Evolutionary conservation across 1,284 basidiomycete genomes (phyloP).

Genomic region (Malassezia equina): DNA sequence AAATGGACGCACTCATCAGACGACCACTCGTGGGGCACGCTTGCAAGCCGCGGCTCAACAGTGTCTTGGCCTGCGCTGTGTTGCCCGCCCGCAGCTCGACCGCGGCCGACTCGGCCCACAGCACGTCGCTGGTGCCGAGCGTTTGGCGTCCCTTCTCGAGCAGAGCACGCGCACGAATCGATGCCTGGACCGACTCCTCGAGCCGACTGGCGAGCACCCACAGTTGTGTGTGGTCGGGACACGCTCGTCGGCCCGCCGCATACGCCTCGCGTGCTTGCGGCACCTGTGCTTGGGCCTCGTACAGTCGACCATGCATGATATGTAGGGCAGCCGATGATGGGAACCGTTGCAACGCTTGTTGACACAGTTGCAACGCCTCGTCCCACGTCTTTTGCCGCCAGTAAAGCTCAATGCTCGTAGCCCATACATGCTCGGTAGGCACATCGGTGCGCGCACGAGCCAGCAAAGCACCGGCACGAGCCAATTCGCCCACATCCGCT

Average conservation of each 20-base stretch:
- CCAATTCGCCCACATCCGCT: slow-evolving; percentile 79
- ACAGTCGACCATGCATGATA: slow-evolving; percentile 90
- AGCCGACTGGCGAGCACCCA: slow-evolving; percentile 81
- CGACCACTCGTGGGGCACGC: slow-evolving; percentile 79
- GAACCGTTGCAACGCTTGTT: slow-evolving; percentile 68
- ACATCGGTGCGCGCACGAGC: slow-evolving; percentile 79
- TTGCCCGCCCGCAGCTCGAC: slow-evolving; percentile 79
- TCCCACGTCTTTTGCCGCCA: slow-evolving; percentile 68
- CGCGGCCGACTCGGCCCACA: slow-evolving; percentile 82
- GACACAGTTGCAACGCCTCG: slow-evolving; percentile 65
- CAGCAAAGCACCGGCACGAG: slow-evolving; percentile 72
- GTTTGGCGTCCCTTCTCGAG: slow-evolving; percentile 79
- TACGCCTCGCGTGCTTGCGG: slow-evolving; percentile 26
- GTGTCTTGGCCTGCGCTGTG: slow-evolving; percentile 66
- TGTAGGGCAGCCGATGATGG: slow-evolving; percentile 81
- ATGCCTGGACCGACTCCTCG: slow-evolving; percentile 75
- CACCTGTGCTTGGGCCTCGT: slow-evolving; percentile 32
- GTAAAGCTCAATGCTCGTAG: slow-evolving; percentile 93
- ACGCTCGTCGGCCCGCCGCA: slow-evolving; percentile 66
- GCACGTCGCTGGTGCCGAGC: slow-evolving; percentile 68
- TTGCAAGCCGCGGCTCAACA: slow-evolving; percentile 70
- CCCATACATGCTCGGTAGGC: slow-evolving; percentile 87
- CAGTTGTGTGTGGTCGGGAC: slow-evolving; percentile 68
- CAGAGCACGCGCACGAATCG: slow-evolving; percentile 83
- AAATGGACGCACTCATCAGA: slow-evolving; percentile 81